These are phyloP conservation scores for Aurantiochytrium sp. DNA, from an alignment of 108 stramenopile genomes.

Conservation along the genomic window DNA sequence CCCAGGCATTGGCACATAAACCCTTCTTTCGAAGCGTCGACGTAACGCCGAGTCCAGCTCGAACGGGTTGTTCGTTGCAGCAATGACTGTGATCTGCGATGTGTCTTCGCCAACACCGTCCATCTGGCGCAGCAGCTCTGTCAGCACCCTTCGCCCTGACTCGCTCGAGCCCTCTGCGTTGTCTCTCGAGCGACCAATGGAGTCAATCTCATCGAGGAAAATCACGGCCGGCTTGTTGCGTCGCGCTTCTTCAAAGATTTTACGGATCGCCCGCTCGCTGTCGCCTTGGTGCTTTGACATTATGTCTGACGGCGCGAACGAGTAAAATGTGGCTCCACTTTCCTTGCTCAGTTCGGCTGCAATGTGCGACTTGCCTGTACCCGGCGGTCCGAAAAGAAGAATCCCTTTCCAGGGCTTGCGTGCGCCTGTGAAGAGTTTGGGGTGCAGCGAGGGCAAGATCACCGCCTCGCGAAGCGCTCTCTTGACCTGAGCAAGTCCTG, in stretches of 20 bases:
- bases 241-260: slow-evolving; percentile 93
- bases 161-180: slow-evolving; percentile 65
- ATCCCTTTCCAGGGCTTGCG: slow-evolving; percentile 86
- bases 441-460: slow-evolving; percentile 78
- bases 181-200: slow-evolving; percentile 67
- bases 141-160: slow-evolving; percentile 80
- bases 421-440: slow-evolving; percentile 86
- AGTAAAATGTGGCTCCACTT: slow-evolving; percentile 89
- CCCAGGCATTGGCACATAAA: slow-evolving; percentile 76
- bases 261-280: slow-evolving; percentile 83
- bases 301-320: slow-evolving; percentile 87
- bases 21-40: slow-evolving; percentile 94
- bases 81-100: slow-evolving; percentile 71
- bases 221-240: slow-evolving; percentile 75
- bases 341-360: slow-evolving; percentile 99
- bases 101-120: slow-evolving; percentile 82
- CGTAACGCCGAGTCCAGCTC: slow-evolving; percentile 97
- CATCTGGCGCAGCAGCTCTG: slow-evolving; percentile 98
- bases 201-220: slow-evolving; percentile 95
- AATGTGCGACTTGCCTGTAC: slow-evolving; percentile 79
- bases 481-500: slow-evolving; percentile 86
- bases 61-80: slow-evolving; percentile 97
- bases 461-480: slow-evolving; percentile 92
- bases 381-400: slow-evolving; percentile 72
- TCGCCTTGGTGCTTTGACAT: slow-evolving; percentile 98